A percentile compares a stretch with the other conserved stretches of the same genome.
Evolutionary conservation across 441 rosid genomes (phyloP).

Genomic region (Corymbia citriodora): DNA sequence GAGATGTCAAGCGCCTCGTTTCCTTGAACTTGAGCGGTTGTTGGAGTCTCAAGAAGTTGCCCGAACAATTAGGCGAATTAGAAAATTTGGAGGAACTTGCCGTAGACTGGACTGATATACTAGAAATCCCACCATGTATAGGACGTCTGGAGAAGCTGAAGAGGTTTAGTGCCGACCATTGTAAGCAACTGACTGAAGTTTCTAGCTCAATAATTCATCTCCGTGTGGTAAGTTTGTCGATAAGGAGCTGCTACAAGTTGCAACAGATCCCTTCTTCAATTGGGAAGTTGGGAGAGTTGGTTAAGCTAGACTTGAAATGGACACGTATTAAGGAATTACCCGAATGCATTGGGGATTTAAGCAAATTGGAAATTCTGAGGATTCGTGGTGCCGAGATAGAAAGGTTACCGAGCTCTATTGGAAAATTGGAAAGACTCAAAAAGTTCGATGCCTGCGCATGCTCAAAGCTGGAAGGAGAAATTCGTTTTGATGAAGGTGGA

Average conservation of each 20-base stretch:
- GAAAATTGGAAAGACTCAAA: neutral
- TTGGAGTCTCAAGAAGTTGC: rapidly evolving
- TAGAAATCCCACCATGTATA: neutral
- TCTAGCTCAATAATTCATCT: too few relatives aligned
- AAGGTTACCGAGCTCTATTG: neutral
- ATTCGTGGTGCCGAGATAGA: rapidly evolving
- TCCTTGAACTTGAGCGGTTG: rapidly evolving
- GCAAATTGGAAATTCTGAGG: too few relatives aligned
- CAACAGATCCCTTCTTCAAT: neutral
- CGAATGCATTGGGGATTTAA: neutral
- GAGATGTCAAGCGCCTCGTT: neutral
- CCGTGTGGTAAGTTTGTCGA: too few relatives aligned
- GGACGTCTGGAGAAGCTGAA: rapidly evolving
- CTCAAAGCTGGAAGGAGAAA: rapidly evolving
- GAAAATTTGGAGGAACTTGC: neutral
- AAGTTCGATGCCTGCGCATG: rapidly evolving
- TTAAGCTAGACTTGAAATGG: rapidly evolving
- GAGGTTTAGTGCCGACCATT: rapidly evolving
- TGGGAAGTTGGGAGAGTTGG: neutral
- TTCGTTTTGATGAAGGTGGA: neutral
- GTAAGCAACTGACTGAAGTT: too few relatives aligned
- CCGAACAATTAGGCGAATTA: neutral
- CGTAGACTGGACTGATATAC: rapidly evolving
- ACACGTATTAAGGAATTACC: rapidly evolving
- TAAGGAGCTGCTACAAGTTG: too few relatives aligned